These are phyloP conservation scores for Candida khao-thaluensis DNA, from an alignment of 805 yeast genomes.

Conservation along the genomic window DNA sequence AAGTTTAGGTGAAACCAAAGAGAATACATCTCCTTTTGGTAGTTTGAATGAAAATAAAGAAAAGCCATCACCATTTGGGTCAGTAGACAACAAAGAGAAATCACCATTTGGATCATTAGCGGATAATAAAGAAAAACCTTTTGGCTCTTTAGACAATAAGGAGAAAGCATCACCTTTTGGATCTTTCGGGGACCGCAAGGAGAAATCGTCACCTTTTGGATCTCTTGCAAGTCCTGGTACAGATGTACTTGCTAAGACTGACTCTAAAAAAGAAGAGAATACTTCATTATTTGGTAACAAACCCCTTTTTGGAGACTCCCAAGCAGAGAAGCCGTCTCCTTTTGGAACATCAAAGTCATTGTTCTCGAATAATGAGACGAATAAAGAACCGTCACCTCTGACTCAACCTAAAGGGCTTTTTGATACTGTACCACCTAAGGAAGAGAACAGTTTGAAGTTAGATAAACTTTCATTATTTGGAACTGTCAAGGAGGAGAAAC, in stretches of 20 bases:
- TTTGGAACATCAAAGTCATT: too few species aligned
- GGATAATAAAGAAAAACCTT: background rate
- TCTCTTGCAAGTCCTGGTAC: background rate
- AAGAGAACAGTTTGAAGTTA: too few species aligned
- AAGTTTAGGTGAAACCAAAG: background rate
- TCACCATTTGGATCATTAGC: constrained; percentile 1
- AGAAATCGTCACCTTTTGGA: constrained; percentile 4
- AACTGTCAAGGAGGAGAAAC: too few species aligned
- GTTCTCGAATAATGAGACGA: background rate
- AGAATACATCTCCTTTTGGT: constrained; percentile 2
- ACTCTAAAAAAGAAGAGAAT: too few species aligned
- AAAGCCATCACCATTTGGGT: background rate
- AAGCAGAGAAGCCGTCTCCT: constrained; percentile 3
- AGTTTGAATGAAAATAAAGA: background rate
- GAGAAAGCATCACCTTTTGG: background rate
- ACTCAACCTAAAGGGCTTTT: too few species aligned
- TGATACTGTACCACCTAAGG: too few species aligned
- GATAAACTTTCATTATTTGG: too few species aligned
- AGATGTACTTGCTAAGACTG: too few species aligned
- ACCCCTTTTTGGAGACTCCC: too few species aligned
- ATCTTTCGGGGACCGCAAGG: background rate
- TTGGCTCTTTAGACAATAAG: background rate
- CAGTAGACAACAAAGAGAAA: background rate
- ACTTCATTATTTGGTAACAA: too few species aligned
- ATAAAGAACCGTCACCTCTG: too few species aligned